Evolutionary conservation across 1,284 basidiomycete genomes (phyloP).

Genomic region (Irpex sp.): DNA sequence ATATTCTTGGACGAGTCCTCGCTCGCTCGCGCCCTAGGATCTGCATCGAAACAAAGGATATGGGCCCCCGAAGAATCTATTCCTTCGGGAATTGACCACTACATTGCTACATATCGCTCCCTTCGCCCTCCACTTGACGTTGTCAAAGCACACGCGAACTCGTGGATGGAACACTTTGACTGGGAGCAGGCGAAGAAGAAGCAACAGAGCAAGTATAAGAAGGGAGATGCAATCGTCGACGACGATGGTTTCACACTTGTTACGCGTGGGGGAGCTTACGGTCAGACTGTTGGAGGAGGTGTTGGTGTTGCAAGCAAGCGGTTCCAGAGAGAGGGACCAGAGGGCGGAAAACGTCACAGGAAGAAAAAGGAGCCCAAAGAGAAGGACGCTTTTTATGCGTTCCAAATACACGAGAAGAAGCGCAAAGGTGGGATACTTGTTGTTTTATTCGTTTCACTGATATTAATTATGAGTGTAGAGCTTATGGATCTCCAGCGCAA

Average conservation of each 20-base stretch:
- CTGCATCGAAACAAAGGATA: slow-evolving; percentile 36
- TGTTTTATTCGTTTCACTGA: slow-evolving; percentile 6
- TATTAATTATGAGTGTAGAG: slow-evolving; percentile 33
- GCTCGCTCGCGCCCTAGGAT: slow-evolving; percentile 47
- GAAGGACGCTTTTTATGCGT: slow-evolving; percentile 78
- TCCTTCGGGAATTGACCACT: slow-evolving; percentile 67
- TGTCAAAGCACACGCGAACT: slow-evolving; percentile 72
- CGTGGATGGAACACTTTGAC: slow-evolving; percentile 71
- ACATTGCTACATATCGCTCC: slow-evolving; percentile 54
- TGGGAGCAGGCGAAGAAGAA: slow-evolving; percentile 59
- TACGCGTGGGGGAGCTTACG: slow-evolving; percentile 81
- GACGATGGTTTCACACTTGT: slow-evolving; percentile 92
- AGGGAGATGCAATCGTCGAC: slow-evolving; percentile 82
- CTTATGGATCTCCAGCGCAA: slow-evolving; percentile 73
- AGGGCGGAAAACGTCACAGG: slow-evolving; percentile 22
- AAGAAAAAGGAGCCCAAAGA: slow-evolving; percentile 60
- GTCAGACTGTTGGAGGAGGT: slow-evolving; percentile 77
- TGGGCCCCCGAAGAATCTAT: slow-evolving; percentile 57
- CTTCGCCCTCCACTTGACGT: slow-evolving; percentile 66
- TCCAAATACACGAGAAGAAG: slow-evolving; percentile 85
- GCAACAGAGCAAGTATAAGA: slow-evolving; percentile 63
- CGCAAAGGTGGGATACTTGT: slow-evolving; percentile 55
- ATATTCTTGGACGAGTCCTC: slow-evolving; percentile 76
- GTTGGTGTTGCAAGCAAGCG: slow-evolving; percentile 72
- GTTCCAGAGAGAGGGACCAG: slow-evolving; percentile 36